Percentiles rank a stretch among this genome's conserved stretches.
Conservation (phyloP, 176 grass and related monocot species). For the Saccharum spontaneum region DNA sequence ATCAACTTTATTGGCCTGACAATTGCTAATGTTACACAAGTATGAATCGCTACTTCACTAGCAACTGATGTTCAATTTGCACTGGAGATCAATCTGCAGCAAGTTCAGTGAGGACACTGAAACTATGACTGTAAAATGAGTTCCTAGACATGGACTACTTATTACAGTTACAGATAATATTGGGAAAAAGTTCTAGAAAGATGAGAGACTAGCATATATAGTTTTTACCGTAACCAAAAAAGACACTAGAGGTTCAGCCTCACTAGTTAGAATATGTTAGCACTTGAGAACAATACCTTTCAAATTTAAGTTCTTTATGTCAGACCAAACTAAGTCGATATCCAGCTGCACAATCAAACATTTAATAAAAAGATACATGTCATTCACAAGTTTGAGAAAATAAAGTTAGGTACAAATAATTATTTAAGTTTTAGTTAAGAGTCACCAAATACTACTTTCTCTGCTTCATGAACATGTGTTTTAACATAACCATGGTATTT, state of each 20-base stretch:
- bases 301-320: conserved; percentile 77
- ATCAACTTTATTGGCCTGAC: neutral
- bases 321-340: conserved; percentile 84
- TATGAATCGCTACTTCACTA: neutral
- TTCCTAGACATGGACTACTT: neutral
- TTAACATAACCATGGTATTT: conserved; percentile 9
- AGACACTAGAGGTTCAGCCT: neutral
- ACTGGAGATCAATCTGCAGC: neutral
- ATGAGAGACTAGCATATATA: neutral
- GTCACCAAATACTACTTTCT: conserved; percentile 3
- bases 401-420: neutral
- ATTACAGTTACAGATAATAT: neutral
- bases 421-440: neutral
- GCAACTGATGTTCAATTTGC: neutral
- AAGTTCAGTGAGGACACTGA: neutral
- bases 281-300: conserved; percentile 53
- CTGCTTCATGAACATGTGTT: neutral
- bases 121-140: neutral
- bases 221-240: neutral
- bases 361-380: conserved; percentile 38
- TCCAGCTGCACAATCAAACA: conserved; percentile 82
- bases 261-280: conserved; percentile 3
- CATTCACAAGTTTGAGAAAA: conserved; percentile 10
- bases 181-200: neutral
- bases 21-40: neutral